Conservation (phyloP, 306 rosid genomes). For the Castanea sativa region DNA sequence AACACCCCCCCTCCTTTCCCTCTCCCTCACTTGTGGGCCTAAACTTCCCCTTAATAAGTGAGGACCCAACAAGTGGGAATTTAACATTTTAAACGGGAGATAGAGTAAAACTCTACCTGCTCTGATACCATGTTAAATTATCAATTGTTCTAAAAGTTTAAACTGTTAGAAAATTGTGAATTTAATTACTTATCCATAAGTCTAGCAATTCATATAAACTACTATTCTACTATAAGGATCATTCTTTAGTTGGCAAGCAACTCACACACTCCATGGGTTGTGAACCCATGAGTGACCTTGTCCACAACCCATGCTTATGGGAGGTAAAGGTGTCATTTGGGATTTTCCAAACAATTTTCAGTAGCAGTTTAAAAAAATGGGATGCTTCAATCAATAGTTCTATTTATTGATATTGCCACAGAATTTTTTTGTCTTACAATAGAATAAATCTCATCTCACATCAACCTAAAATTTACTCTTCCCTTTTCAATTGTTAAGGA, state of each 20-base stretch:
- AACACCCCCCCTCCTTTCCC: no score
- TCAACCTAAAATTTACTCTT: neutral
- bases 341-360: neutral
- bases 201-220: neutral
- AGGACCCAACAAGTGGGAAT: no score
- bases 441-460: neutral
- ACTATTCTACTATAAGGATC: neutral
- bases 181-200: no score
- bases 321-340: neutral
- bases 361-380: neutral
- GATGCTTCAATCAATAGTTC: neutral
- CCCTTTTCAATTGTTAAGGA: neutral
- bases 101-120: no score
- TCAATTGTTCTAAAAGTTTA: no score
- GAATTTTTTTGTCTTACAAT: neutral
- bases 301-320: neutral
- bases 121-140: no score
- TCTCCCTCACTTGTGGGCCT: no score
- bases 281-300: neutral
- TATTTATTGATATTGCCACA: neutral
- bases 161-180: no score
- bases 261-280: neutral
- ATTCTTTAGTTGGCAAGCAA: neutral
- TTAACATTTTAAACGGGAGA: no score
- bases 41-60: no score